phyloP scores from a whole-genome alignment of 2,329 filamentous ascomycete genomes.

The Botrytis deweyae region DNA sequence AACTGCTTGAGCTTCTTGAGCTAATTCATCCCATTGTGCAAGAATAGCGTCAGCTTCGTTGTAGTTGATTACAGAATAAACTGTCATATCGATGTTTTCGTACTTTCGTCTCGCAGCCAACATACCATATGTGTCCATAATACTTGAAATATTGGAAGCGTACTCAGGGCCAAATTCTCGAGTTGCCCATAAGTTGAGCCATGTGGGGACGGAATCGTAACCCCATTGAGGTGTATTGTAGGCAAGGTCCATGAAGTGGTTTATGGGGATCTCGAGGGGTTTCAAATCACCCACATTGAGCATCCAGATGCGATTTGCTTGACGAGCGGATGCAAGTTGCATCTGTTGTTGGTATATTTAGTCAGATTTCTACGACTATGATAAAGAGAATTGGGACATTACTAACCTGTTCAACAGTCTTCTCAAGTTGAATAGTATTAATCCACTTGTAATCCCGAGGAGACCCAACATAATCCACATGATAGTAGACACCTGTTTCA shows the following conservation, averaged over 20 bases:
- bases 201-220: constrained; percentile 54
- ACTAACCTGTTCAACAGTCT: constrained; percentile 56
- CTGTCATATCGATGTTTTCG: constrained; percentile 58
- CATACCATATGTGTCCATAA: constrained; percentile 56
- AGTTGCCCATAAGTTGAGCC: constrained; percentile 56
- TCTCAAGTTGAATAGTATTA: constrained; percentile 64
- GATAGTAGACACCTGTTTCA: constrained; percentile 55
- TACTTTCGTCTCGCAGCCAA: constrained; percentile 60
- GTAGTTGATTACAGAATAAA: constrained; percentile 63
- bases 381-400: too few relatives aligned
- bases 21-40: constrained; percentile 54
- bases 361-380: background rate
- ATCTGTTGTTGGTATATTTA: constrained; percentile 45
- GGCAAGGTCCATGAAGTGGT: constrained; percentile 66
- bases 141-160: constrained; percentile 48
- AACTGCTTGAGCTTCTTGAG: constrained; percentile 53
- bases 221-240: constrained; percentile 61
- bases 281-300: constrained; percentile 66
- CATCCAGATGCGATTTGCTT: constrained; percentile 57
- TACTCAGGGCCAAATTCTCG: constrained; percentile 55
- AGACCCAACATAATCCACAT: constrained; percentile 53
- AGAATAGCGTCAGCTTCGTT: constrained; percentile 60
- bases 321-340: constrained; percentile 57
- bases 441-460: constrained; percentile 57
- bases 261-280: constrained; percentile 61